Base-by-base conservation (phyloP, 108 stramenopile species). In the Stephanodiscus triporus region DNA sequence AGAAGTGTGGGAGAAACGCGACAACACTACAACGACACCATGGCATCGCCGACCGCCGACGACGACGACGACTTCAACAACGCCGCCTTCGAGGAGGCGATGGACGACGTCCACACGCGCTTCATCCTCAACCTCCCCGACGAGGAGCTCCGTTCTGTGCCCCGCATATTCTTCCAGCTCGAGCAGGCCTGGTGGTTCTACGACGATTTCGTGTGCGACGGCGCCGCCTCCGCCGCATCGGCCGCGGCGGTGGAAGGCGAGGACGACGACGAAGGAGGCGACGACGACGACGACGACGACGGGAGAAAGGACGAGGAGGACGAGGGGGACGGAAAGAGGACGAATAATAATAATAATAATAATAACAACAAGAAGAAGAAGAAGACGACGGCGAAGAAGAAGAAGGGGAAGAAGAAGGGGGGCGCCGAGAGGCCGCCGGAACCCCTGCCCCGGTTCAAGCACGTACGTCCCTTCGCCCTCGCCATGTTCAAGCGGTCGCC, bases 141-240 rank as follows among this genome's bases (percentile, higher is more conserved):
- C 14, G 81, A 86, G 53, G 95, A 95, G 85, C 73, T 95, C 50
- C 71, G 78, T 19, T 87, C 84, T 6, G 69, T 89, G 29, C 86
- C 86, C 61, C 88, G 92, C 0, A 91, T 95, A 26, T 95, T 95
- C 81, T 95, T 95, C 81, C 95, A 95, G 75, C 73, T 95, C 34
- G 95, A 95, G 80, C 95, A 95, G 67, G 95, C 92, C 3, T 92
- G 90, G 89, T 95, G 95, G 95, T 95, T 90, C 83, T 95, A 95
- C 78, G 92, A 93, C 45, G 95, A 95, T 68, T 84, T 89, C 66
- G 82, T 90, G 37, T 89, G 89, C 63, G 95, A 95, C 63, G 77
- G 55, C 6, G 47, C 74, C 36, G 32, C 67, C 0, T 34, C 38
- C 23, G 51, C 38, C 2, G 68, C 57, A 0, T 0, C 53, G 19